These are phyloP conservation scores for Talaromyces sp. DNA, from an alignment of 2,329 filamentous ascomycete genomes.

Conservation along the genomic window DNA sequence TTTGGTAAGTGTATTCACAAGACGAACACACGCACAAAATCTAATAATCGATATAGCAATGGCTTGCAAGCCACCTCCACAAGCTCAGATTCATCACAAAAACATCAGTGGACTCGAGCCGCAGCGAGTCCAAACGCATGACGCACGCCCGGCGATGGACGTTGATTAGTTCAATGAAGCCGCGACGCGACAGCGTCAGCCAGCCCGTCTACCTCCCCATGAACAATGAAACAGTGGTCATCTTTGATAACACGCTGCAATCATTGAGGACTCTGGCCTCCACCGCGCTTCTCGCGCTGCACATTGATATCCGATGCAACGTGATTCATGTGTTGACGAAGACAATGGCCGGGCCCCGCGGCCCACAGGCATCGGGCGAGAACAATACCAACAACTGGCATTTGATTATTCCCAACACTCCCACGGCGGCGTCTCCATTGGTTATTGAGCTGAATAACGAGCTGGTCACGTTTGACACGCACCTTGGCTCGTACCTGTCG, in stretches of 20 bases:
- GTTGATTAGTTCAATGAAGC: constrained; percentile 60
- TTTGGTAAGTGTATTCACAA: constrained; percentile 52
- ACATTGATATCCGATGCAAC: constrained; percentile 82
- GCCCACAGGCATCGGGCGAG: constrained; percentile 25
- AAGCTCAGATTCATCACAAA: constrained; percentile 76
- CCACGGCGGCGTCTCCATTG: constrained; percentile 50
- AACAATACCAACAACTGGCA: constrained; percentile 62
- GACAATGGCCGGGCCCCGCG: constrained; percentile 56
- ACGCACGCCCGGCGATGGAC: constrained; percentile 75
- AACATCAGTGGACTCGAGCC: constrained; percentile 51
- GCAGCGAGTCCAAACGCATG: constrained; percentile 36
- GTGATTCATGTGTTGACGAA: constrained; percentile 72
- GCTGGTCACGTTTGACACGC: constrained; percentile 83
- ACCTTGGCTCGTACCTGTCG: constrained; percentile 67
- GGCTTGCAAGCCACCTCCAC: constrained; percentile 80
- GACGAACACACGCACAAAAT: constrained; percentile 10
- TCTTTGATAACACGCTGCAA: constrained; percentile 80
- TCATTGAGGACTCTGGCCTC: constrained; percentile 77
- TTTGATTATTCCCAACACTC: constrained; percentile 38
- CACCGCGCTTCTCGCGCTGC: constrained; percentile 75
- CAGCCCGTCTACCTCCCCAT: constrained; percentile 77
- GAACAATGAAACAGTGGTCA: constrained; percentile 76
- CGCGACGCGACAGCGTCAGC: constrained; percentile 51
- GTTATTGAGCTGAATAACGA: constrained; percentile 80
- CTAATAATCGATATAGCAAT: constrained; percentile 53